These are phyloP conservation scores for Rosa persica DNA, from an alignment of 306 rosid species.

Conservation along the genomic window DNA sequence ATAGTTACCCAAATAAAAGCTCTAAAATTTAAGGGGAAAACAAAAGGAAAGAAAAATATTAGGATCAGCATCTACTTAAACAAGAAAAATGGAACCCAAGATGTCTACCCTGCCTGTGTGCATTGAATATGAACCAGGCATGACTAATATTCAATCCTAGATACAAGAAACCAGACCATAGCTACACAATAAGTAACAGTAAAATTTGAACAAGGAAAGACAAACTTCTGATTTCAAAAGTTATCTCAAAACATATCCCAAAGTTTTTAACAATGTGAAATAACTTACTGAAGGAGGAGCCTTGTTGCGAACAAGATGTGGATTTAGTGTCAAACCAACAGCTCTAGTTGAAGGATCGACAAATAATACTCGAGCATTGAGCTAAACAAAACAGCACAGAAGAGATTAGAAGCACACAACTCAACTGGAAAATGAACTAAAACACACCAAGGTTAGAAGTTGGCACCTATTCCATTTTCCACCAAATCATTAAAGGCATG, in stretches of 20 bases:
- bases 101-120: background rate
- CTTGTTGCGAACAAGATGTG: slow-evolving; percentile 79
- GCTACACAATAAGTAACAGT: background rate
- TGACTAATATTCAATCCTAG: background rate
- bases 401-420: slow-evolving; percentile 13
- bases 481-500: slow-evolving; percentile 15
- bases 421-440: background rate
- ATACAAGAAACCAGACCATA: background rate
- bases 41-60: background rate
- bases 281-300: slow-evolving; percentile 75
- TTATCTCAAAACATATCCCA: background rate
- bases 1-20: background rate
- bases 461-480: background rate
- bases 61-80: background rate
- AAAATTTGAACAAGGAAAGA: background rate
- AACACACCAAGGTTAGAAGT: background rate
- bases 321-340: slow-evolving; percentile 91
- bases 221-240: slow-evolving; percentile 13
- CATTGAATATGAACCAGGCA: background rate
- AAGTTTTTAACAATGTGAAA: background rate
- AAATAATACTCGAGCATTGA: slow-evolving; percentile 80
- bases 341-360: slow-evolving; percentile 91
- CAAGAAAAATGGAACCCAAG: background rate
- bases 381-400: slow-evolving; percentile 45
- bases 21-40: background rate